Conservation (phyloP, 1,284 basidiomycete species). For the Phellopilus nigrolimitatus region DNA sequence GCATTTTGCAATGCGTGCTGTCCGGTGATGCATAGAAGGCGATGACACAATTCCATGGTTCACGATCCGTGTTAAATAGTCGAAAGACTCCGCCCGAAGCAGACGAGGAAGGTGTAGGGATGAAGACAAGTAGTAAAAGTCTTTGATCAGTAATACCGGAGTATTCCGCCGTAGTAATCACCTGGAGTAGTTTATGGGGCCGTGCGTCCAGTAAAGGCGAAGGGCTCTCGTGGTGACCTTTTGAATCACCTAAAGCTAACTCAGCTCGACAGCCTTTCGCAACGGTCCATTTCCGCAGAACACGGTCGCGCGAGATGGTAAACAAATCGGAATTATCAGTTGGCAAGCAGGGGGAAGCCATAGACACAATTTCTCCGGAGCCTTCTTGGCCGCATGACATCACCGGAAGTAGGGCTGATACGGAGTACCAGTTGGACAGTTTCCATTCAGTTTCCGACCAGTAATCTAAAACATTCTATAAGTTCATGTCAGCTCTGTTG, state of each 20-base stretch:
- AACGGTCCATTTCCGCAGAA: slow-evolving; percentile 77
- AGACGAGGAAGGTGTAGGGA: slow-evolving; percentile 57
- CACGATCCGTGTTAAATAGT: slow-evolving; percentile 47
- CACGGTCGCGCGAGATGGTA: slow-evolving; percentile 85
- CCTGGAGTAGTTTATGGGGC: slow-evolving; percentile 55
- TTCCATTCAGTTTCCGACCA: slow-evolving; percentile 67
- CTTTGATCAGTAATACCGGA: slow-evolving; percentile 41
- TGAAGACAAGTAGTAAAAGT: slow-evolving; percentile 50
- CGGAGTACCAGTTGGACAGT: slow-evolving; percentile 59
- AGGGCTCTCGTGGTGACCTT: slow-evolving; percentile 33
- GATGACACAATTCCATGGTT: slow-evolving; percentile 52
- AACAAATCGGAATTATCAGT: slow-evolving; percentile 71
- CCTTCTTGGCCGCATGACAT: slow-evolving; percentile 41
- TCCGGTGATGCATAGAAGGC: slow-evolving; percentile 52
- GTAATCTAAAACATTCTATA: slow-evolving; percentile 37
- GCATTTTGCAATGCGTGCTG: slow-evolving; percentile 64
- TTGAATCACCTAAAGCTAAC: slow-evolving; percentile 41
- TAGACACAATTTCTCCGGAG: slow-evolving; percentile 57
- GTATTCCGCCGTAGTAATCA: slow-evolving; percentile 41
- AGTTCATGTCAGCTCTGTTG: background rate
- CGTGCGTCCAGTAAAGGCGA: slow-evolving; percentile 50
- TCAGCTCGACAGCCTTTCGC: slow-evolving; percentile 64
- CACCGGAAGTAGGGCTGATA: slow-evolving; percentile 59
- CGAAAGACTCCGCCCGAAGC: slow-evolving; percentile 69
- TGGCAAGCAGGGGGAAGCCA: slow-evolving; percentile 64